A percentile compares a stretch with the other conserved stretches of the same genome.
These are phyloP conservation scores for Entomophthora muscae DNA, from an alignment of 371 early-diverging fungal species.

Conservation along the genomic window DNA sequence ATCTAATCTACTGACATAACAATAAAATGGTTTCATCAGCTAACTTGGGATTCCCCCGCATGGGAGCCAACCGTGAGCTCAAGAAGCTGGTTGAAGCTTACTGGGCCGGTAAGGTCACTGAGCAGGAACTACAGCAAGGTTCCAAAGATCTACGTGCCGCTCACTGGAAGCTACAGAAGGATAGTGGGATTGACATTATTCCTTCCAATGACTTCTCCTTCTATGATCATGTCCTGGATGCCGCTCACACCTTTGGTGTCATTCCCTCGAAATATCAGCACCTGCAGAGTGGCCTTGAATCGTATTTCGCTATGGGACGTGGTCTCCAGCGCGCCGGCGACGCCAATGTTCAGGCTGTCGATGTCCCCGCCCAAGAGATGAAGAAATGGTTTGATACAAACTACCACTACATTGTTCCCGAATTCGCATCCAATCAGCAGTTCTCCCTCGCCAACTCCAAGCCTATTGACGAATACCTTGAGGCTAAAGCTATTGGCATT, in stretches of 20 bases:
- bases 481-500: conserved; percentile 84
- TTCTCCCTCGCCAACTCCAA: conserved; percentile 54
- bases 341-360: conserved; percentile 34
- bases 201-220: conserved; percentile 89
- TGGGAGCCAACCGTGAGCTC: conserved; percentile 76
- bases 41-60: conserved; percentile 63
- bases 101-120: conserved; percentile 79
- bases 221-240: conserved; percentile 90
- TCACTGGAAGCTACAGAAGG: conserved; percentile 79
- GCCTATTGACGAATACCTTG: conserved; percentile 70
- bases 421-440: conserved; percentile 51
- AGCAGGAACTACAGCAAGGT: conserved; percentile 45
- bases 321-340: conserved; percentile 64
- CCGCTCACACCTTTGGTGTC: conserved; percentile 53
- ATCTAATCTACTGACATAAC: neutral
- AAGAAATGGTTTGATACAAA: conserved; percentile 96
- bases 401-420: conserved; percentile 77
- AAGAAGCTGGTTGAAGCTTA: conserved; percentile 75
- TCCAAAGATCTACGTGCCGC: conserved; percentile 58
- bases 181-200: conserved; percentile 61
- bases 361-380: conserved; percentile 91
- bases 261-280: conserved; percentile 59
- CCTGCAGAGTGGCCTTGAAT: conserved; percentile 38
- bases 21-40: conserved; percentile 47
- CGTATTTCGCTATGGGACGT: conserved; percentile 95